Percentiles rank a stretch among this genome's conserved stretches.
phyloP scores from a whole-genome alignment of 257 asterid species.

The Fraxinus pennsylvanica region DNA sequence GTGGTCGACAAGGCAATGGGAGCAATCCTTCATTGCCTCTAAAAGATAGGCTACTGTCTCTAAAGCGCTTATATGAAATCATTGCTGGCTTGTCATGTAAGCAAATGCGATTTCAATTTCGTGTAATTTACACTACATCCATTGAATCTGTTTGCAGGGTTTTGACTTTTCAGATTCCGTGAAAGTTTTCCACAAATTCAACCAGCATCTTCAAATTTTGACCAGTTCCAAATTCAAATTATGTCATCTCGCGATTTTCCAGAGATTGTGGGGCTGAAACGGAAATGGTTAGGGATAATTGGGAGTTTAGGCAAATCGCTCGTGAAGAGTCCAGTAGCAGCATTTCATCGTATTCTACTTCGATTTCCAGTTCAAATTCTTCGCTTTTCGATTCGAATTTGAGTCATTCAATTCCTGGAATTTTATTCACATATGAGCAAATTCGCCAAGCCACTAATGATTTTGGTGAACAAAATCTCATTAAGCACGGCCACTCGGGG shows the following conservation, averaged over 20 bases:
- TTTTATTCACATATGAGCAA: conserved; percentile 43
- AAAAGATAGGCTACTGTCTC: no score
- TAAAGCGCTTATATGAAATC: no score
- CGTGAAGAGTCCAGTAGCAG: conserved; percentile 16
- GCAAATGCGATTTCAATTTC: no score
- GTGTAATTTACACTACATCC: conserved; percentile 47
- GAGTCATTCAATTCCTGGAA: conserved; percentile 3
- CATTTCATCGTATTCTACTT: background rate
- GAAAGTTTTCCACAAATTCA: background rate
- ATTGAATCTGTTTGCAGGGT: background rate
- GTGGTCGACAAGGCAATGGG: no score
- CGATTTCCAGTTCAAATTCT: background rate
- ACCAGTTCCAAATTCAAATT: background rate
- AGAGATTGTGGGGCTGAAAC: background rate
- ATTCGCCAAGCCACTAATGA: conserved; percentile 45
- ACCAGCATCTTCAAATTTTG: background rate
- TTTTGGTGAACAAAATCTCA: conserved; percentile 42
- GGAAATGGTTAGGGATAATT: conserved; percentile 10
- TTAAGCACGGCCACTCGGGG: conserved; percentile 56
- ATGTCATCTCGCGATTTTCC: background rate
- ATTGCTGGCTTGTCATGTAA: no score
- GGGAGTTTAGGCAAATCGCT: conserved; percentile 19
- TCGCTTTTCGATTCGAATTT: background rate
- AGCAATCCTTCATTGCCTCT: no score
- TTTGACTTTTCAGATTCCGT: background rate